phyloP scores from a whole-genome alignment of 129 eudicot genomes.

The Pulicaria dysenterica region DNA sequence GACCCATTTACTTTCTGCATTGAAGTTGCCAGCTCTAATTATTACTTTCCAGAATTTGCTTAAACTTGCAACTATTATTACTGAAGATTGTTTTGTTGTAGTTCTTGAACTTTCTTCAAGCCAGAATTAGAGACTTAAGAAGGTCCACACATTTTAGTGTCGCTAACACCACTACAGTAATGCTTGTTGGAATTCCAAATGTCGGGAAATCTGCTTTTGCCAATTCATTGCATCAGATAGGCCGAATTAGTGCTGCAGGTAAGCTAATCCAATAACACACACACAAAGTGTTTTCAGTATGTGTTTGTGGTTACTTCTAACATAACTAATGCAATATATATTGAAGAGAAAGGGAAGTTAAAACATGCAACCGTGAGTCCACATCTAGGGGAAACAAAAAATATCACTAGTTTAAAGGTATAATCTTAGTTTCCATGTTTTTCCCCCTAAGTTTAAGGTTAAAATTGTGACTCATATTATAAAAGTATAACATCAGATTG shows the following conservation, averaged over 20 bases:
- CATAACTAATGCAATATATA: conserved; percentile 8
- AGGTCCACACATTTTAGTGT: conserved; percentile 39
- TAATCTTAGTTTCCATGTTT: conserved; percentile 13
- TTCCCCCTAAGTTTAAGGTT: not conserved
- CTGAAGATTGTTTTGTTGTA: conserved; percentile 31
- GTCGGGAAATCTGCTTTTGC: conserved; percentile 92
- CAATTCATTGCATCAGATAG: conserved; percentile 79
- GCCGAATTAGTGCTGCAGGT: conserved; percentile 87
- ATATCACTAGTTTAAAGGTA: conserved; percentile 79
- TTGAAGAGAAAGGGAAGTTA: conserved; percentile 80
- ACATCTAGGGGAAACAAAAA: conserved; percentile 75
- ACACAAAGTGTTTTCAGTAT: not conserved
- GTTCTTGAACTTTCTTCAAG: conserved; percentile 77
- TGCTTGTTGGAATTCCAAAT: conserved; percentile 88
- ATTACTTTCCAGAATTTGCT: not conserved
- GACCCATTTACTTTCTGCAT: no score
- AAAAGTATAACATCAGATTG: conserved; percentile 54
- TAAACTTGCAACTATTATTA: conserved; percentile 1
- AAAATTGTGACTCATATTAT: conserved; percentile 1
- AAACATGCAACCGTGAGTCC: conserved; percentile 77
- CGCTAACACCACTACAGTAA: conserved; percentile 55
- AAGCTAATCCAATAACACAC: not conserved
- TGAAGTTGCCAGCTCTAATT: no score
- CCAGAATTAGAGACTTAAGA: conserved; percentile 62
- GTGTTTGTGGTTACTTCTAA: conserved; percentile 20